Base-by-base conservation (phyloP, 306 rosid species). In the Casuarina glauca region DNA sequence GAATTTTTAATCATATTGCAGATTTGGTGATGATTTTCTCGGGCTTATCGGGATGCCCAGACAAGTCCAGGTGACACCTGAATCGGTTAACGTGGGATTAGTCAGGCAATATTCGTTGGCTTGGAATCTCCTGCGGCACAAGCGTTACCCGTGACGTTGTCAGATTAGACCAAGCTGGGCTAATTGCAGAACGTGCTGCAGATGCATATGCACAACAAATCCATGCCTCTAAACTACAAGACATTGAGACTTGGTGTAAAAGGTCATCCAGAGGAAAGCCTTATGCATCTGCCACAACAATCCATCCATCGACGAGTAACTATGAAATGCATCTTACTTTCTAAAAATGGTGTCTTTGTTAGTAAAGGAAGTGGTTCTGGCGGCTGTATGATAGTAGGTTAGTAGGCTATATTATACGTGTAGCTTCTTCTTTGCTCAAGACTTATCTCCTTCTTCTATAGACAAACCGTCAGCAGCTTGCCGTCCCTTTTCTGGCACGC, bases 171-270 rank as follows among this genome's bases (percentile, higher is more conserved):
- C 69, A 51, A 54, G 51, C 70, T 55, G 39, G 78, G 13, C 54
- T 74, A 13, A 74, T 54, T 74, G 78, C 78, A 26, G 16, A 74
- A 74, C 58, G 55, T 74, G 78, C 78, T 42, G 43, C 69, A 42
- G 69, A 10, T 74, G 69, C 42, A 9, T 74, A 26, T 26, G 32
- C 32, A 26, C 32, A 26, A 26, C 32, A 26, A 26, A 69, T 68
- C 19, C 53, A 4, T 55, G 77, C 53, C 36, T 69, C 39, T 74
- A 52, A 11, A 74, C 77, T 74, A 10, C 77, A 53, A 16, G 77
- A 74, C 43, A 53, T 74, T 55, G 69, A 74, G 43, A 58, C 69
- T 16, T 74, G 55, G 68, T 69, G 43, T 52, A 58, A 55, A 74
- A 74, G 43, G 77, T 55, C 69, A 17, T 10, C 57, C 55, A 74